These are phyloP conservation scores for Closterium sp. DNA, from an alignment of 139 green algal genomes.

Conservation along the genomic window DNA sequence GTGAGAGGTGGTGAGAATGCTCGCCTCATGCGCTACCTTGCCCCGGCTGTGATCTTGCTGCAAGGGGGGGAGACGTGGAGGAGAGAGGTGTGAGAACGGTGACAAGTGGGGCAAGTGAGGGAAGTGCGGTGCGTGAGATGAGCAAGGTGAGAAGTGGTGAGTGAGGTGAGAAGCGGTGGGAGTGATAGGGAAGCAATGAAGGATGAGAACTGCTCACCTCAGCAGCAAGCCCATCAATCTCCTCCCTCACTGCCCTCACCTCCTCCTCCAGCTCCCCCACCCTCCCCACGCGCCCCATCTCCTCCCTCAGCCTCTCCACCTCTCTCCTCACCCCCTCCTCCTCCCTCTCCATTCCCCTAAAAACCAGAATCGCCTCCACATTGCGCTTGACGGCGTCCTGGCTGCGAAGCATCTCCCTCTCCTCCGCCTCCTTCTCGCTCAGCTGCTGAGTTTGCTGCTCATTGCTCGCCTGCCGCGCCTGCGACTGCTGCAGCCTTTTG, in stretches of 20 bases:
- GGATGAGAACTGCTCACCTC: neutral
- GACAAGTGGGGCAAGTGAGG: neutral
- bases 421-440: neutral
- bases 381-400: constrained; percentile 31
- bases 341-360: constrained; percentile 34
- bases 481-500: too few relatives aligned
- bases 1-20: neutral
- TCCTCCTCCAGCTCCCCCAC: constrained; percentile 19
- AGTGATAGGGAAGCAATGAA: too few relatives aligned
- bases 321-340: constrained; percentile 30
- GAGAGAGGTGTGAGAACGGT: neutral
- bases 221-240: constrained; percentile 36
- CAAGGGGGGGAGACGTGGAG: too few relatives aligned
- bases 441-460: constrained; percentile 10
- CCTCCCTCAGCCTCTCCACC: constrained; percentile 31
- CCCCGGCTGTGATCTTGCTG: neutral
- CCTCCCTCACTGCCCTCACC: constrained; percentile 43
- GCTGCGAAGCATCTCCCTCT: constrained; percentile 6
- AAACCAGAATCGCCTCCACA: constrained; percentile 57
- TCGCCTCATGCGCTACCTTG: neutral
- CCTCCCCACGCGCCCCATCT: constrained; percentile 20
- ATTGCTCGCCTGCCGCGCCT: neutral
- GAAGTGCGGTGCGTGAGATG: neutral
- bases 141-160: neutral
- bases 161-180: neutral